Evolutionary conservation across 1,139 yeast species (phyloP).

Genomic region (Magnusiomyces magnusii): DNA sequence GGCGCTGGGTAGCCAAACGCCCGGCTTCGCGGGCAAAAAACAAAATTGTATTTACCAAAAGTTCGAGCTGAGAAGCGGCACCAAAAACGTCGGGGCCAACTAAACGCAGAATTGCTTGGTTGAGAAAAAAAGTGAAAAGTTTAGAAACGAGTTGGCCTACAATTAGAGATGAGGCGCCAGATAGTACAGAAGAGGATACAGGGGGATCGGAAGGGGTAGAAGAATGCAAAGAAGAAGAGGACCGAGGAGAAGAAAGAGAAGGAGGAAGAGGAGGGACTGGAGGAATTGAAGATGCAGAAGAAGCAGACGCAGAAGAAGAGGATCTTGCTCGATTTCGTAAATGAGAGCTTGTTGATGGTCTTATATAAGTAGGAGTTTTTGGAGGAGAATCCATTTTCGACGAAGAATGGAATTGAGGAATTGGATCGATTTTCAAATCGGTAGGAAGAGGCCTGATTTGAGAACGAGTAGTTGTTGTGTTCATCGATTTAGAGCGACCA

Average conservation of each 20-base stretch:
- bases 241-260: too few species aligned
- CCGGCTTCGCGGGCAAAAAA: slow-evolving; percentile 82
- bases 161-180: slow-evolving; percentile 60
- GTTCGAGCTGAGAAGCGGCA: slow-evolving; percentile 70
- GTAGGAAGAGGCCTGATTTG: neutral
- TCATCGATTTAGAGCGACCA: neutral
- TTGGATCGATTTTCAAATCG: neutral
- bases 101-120: slow-evolving; percentile 64
- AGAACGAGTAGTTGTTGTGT: neutral
- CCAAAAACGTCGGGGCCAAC: slow-evolving; percentile 80
- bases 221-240: neutral
- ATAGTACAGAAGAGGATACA: too few species aligned
- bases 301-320: too few species aligned
- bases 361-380: neutral
- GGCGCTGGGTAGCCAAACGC: slow-evolving; percentile 66
- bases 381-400: neutral
- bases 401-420: too few species aligned
- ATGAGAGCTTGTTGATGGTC: too few species aligned
- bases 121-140: slow-evolving; percentile 63
- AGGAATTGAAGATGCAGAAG: too few species aligned
- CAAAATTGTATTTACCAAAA: slow-evolving; percentile 56
- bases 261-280: too few species aligned
- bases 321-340: too few species aligned
- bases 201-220: too few species aligned
- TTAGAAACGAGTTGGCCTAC: slow-evolving; percentile 69